Evolutionary conservation across 768 basidiomycete species (phyloP).

Genomic region (Amanita jacksonii): DNA sequence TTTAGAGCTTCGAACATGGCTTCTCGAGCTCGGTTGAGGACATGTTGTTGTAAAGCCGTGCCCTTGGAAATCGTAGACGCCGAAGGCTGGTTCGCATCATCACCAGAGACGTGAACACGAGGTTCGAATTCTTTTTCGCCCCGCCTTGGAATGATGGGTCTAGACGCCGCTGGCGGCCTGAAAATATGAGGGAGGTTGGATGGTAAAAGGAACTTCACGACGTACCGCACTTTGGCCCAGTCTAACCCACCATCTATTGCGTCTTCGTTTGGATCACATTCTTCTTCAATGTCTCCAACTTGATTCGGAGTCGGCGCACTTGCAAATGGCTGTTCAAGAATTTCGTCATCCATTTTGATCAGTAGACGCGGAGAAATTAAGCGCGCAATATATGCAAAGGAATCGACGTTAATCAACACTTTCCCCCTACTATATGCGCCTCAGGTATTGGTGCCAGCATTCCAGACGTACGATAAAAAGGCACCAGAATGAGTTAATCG

Average conservation of each 20-base stretch:
- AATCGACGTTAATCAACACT: no score
- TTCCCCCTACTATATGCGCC: no score
- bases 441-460: no score
- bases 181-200: constrained; percentile 2
- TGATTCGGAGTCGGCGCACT: no score
- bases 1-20: constrained; percentile 85
- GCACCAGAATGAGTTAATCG: no score
- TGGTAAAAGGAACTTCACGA: background rate
- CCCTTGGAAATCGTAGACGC: constrained; percentile 21
- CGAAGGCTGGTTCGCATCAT: background rate
- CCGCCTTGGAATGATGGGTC: constrained; percentile 81
- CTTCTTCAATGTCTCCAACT: constrained; percentile 15
- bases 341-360: no score
- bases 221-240: constrained; percentile 70
- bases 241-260: constrained; percentile 72
- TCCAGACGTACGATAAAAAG: no score
- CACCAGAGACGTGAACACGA: constrained; percentile 6
- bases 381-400: no score
- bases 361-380: no score
- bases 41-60: constrained; percentile 70
- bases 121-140: constrained; percentile 99
- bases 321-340: no score
- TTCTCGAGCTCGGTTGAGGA: constrained; percentile 66
- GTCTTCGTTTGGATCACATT: constrained; percentile 45
- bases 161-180: constrained; percentile 6